Base-by-base conservation (phyloP, 805 yeast genomes). In the Diddensiella transvaalensis region DNA sequence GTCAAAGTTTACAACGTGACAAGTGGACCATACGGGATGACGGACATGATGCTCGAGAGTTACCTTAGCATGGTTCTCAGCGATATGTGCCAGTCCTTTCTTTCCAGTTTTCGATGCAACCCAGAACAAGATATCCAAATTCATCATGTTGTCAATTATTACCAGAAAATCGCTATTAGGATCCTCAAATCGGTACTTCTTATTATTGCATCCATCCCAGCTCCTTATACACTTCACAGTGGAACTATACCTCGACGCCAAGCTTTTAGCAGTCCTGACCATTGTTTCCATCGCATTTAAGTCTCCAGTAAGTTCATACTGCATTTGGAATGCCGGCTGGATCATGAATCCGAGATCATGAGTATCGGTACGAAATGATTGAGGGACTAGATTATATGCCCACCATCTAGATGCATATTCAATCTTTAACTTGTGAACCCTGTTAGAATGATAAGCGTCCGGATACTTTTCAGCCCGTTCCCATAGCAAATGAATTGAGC, bases 341-440 rank as follows among this genome's bases (percentile, higher is more conserved):
- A 61, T 53, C 40, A 60, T 52, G 44, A 61, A 60, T 3, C 62
- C 62, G 19, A 61, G 43, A 45, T 61, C 65, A 40, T 61, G 65
- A 17, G 61, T 60, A 42, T 58, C 60, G 13, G 60, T 57, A 6
- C 38, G 8, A 17, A 8, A 6, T 6, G 8, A 10, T 17, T 35
- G 38, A 8, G 38, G 6, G 17, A 10, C 15, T 17, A 35, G 15
- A 17, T 10, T 10, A 6, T 18, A 15, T 10, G 44, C 18, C 44
- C 44, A 41, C 44, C 44, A 41, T 23, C 30, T 22, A 8, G 19
- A 11, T n/a, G 37, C 38, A 24, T 11, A 41, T 11, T 18, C 15
- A 13, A 41, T 13, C 44, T 41, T 41, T 11, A 23, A 13, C 8
- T 10, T 35, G 15, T 35, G 8, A 17, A 35, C 15, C 18, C 15